These are phyloP conservation scores for Fusarium brachygibbosum DNA, from an alignment of 2,329 filamentous ascomycete genomes.

Conservation along the genomic window DNA sequence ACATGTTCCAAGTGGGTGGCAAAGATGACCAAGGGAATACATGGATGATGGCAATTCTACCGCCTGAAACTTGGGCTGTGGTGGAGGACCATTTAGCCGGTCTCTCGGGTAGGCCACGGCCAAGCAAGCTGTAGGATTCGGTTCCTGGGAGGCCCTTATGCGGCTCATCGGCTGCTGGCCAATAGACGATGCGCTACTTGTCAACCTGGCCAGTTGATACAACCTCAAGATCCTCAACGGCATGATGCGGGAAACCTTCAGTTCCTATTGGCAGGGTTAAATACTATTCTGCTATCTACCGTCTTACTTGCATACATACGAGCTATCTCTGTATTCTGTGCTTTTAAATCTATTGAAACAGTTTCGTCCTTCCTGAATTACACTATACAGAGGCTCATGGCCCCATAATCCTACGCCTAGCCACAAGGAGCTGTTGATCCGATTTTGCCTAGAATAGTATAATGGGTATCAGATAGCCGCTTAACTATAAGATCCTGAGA, in stretches of 20 bases:
- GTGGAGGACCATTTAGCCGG: constrained; percentile 14
- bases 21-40: constrained; percentile 8
- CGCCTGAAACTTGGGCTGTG: background rate
- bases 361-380: background rate
- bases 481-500: background rate
- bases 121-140: constrained; percentile 12
- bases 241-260: background rate
- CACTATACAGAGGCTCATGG: background rate
- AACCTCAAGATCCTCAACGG: background rate
- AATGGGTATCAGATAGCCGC: background rate
- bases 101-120: background rate
- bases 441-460: background rate
- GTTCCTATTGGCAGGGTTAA: constrained; percentile 8
- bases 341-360: too few species aligned
- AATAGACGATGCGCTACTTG: background rate
- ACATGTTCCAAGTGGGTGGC: constrained; percentile 20
- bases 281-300: background rate
- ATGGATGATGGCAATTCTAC: constrained; percentile 17
- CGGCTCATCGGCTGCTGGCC: background rate
- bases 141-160: background rate
- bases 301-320: background rate
- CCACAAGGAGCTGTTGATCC: constrained; percentile 8
- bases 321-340: background rate
- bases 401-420: background rate
- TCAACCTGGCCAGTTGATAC: background rate